Evolutionary conservation across 2,329 filamentous ascomycete species (phyloP), one percentile per base, ranked within the genome.

Genomic region (Metarhizium robertsii): DNA sequence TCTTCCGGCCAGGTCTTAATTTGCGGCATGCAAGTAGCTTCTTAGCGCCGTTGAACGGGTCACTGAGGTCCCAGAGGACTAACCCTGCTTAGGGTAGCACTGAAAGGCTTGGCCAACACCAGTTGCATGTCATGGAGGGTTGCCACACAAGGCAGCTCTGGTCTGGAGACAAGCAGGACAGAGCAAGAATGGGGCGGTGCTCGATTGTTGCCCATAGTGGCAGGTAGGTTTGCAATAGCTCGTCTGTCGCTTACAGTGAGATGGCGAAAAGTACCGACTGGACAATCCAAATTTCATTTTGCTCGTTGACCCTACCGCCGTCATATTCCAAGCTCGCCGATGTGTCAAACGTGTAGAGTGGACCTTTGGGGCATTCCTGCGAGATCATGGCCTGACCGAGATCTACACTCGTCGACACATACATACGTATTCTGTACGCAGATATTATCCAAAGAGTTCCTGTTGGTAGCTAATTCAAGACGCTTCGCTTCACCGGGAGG

Each of bases 81-180:
- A 57, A 57, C 58, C 58, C 57, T 57, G 58, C 45, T 53, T 16
- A 45, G 53, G 55, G 57, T 60, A 47, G 55, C 53, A 58, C 56
- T 16, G 52, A 55, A 52, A 54, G 47, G 55, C 54, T 58, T 59
- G 59, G 57, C 30, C 49, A 45, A 53, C 38, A 16, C 10, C 38
- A 13, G 38, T 13, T 16, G 11, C 38, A 58, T 38, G 48, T 43
- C 47, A 42, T 36, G 48, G 36, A 47, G 29, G 42, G 45, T 55
- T 46, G 46, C 53, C 45, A 52, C 53, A 52, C 29, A 14, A 54
- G 51, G 29, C 52, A 57, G 43, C 46, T 34, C 42, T 50, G 30
- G 38, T 45, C 13, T 16, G 13, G 18, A 30, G 25, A 30, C 52
- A 54, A 46, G 32, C 38, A 40, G 38, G 32, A 6, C 40, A 42